phyloP scores from a whole-genome alignment of 2,329 filamentous ascomycete genomes.

The Thielaviopsis musarum region DNA sequence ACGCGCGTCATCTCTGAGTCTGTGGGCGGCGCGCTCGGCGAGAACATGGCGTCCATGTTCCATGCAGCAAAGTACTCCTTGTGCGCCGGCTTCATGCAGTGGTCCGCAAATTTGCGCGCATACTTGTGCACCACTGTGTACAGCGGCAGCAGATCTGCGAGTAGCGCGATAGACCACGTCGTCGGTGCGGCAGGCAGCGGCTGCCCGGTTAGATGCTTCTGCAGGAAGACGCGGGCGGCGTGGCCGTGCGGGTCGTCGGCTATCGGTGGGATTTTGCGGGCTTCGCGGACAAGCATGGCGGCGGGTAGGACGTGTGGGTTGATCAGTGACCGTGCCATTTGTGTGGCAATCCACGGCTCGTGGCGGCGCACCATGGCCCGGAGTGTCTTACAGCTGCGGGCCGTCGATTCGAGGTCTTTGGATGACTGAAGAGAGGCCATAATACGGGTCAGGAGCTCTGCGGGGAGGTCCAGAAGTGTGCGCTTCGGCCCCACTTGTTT shows the following conservation, averaged over 20 bases:
- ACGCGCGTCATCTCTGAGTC: constrained; percentile 1
- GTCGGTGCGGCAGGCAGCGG: neutral
- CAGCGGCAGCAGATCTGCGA: neutral
- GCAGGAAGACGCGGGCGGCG: neutral
- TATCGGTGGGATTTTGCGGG: neutral
- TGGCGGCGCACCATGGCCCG: neutral
- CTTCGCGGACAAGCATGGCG: constrained; percentile 2
- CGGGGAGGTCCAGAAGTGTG: neutral
- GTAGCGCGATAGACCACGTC: neutral
- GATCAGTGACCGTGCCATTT: neutral
- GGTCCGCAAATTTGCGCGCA: neutral
- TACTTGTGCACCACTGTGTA: neutral
- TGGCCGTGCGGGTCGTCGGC: neutral
- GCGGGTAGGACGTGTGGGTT: neutral
- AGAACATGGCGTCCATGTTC: constrained; percentile 4
- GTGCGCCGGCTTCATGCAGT: neutral
- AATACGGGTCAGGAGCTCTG: constrained; percentile 2
- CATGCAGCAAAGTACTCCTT: constrained; percentile 1
- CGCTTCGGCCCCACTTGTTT: neutral
- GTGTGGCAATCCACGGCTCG: neutral
- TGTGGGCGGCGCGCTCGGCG: neutral
- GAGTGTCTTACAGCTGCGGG: neutral
- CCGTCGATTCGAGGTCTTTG: constrained; percentile 1
- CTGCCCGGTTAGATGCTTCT: neutral
- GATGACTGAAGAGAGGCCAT: neutral